These are phyloP conservation scores for Gaeumannomyces sp. DNA, from an alignment of 2,329 filamentous ascomycete species.

Conservation along the genomic window DNA sequence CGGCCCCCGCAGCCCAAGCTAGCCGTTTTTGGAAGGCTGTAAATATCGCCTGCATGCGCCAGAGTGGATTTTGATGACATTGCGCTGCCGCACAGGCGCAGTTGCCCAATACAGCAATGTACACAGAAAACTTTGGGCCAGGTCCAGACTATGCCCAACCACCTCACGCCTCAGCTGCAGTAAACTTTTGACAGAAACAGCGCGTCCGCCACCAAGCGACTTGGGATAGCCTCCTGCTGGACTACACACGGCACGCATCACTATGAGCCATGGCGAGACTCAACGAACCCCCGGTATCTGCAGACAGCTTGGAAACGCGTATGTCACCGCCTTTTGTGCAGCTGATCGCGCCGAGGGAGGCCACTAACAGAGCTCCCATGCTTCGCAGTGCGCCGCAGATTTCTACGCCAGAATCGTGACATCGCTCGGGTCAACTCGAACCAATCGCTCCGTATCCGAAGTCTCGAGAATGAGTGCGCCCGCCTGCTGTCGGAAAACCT, in stretches of 20 bases:
- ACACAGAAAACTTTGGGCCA: conserved; percentile 1
- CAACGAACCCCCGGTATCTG: conserved; percentile 65
- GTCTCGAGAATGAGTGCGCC: conserved; percentile 68
- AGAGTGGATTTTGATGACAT: neutral
- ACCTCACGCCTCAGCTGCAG: conserved; percentile 2
- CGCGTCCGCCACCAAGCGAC: neutral
- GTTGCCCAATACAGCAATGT: neutral
- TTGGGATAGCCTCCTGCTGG: conserved; percentile 5
- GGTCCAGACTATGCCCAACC: conserved; percentile 10
- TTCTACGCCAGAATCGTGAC: conserved; percentile 77
- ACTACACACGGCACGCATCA: conserved; percentile 6
- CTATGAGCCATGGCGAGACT: conserved; percentile 66
- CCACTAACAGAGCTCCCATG: neutral
- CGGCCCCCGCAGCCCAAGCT: conserved; percentile 1
- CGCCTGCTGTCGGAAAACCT: conserved; percentile 75
- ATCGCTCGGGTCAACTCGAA: conserved; percentile 73
- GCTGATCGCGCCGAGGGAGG: neutral
- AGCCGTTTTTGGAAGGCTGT: conserved; percentile 5
- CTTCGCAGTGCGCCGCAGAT: conserved; percentile 64
- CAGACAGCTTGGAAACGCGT: conserved; percentile 67
- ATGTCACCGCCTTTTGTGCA: conserved; percentile 29
- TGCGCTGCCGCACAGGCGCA: neutral
- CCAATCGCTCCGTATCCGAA: conserved; percentile 70
- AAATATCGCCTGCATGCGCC: conserved; percentile 4
- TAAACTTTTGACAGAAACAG: neutral